Evolutionary conservation across 331 rosid genomes (phyloP).

Genomic region (Acacia concinna): DNA sequence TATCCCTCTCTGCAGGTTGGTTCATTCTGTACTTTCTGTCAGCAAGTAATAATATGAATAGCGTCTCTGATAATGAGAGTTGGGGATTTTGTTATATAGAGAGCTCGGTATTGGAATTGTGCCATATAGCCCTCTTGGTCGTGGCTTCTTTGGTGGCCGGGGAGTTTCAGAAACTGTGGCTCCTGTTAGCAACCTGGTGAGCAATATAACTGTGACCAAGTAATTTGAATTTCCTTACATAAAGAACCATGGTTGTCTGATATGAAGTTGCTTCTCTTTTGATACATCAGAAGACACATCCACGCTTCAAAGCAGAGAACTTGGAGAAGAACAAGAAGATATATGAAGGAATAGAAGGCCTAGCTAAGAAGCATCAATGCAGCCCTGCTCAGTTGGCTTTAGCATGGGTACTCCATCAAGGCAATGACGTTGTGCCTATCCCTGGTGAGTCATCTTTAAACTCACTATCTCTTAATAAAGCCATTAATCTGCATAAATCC

Average conservation of each 20-base stretch:
- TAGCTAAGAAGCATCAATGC: constrained; percentile 37
- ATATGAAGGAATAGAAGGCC: constrained; percentile 37
- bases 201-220: neutral
- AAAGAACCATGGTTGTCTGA: neutral
- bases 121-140: constrained; percentile 65
- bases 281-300: constrained; percentile 12
- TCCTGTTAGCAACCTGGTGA: constrained; percentile 37
- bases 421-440: constrained; percentile 44
- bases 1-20: constrained; percentile 26
- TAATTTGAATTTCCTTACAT: neutral
- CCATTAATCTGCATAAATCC: neutral
- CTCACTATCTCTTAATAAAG: no score
- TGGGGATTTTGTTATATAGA: constrained; percentile 30
- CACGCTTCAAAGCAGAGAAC: constrained; percentile 50
- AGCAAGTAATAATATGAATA: neutral
- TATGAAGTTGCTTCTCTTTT: neutral
- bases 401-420: constrained; percentile 56
- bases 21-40: neutral
- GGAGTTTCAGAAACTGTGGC: constrained; percentile 36
- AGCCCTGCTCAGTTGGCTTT: constrained; percentile 49
- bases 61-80: constrained; percentile 23
- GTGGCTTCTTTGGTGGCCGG: constrained; percentile 49
- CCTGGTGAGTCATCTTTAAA: constrained; percentile 33
- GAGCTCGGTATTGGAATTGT: constrained; percentile 73
- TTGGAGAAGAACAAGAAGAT: constrained; percentile 47